Base-by-base conservation (phyloP, 129 eudicot species). In the Flaveria sonorensis region DNA sequence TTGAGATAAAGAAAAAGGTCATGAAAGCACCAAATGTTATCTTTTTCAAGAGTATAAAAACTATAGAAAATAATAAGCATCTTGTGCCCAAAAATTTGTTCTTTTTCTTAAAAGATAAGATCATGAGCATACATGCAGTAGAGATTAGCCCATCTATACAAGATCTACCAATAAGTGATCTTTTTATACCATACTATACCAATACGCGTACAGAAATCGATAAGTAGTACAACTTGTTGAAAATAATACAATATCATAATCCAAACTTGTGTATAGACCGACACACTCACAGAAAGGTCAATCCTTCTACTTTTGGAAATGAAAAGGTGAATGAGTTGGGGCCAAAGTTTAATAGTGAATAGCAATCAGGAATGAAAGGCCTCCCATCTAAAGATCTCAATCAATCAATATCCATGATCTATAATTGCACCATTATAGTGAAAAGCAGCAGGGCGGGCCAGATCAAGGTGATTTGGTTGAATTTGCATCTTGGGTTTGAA, bases 391-490 rank as follows among this genome's bases (percentile, higher is more conserved):
- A 46, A 59, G 16, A 45, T 43, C 32, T 48, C 15, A 57, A 71
- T 56, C 60, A 57, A 63, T 43, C 82, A 76, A 65, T 62, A 53
- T 51, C 70, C 65, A 70, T 74, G 61, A 39, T 52, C 24, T 66
- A 71, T 59, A 45, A 24, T 51, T 64, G 66, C 36, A 28, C 32
- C 28, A 67, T 36, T 50, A 56, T 55, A 43, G 71, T 42, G 23
- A 40, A 36, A 40, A 63, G 59, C 15, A 18, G 23, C 14, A 3
- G 24, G 45, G 36, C 14, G 59, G 77, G 77, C 77, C 71, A 75
- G 79, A 71, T 85, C 80, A 86, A 76, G 86, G 81, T 57, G 84
- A 81, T 48, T 78, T 81, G 72, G 83, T 64, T 74, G 86, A 65
- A 74, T 79, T 77, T 74, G 73, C 88, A 80, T 73, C 79, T 85